Conservation (phyloP, 148 eudicot species). For the Cornus kousa region DNA sequence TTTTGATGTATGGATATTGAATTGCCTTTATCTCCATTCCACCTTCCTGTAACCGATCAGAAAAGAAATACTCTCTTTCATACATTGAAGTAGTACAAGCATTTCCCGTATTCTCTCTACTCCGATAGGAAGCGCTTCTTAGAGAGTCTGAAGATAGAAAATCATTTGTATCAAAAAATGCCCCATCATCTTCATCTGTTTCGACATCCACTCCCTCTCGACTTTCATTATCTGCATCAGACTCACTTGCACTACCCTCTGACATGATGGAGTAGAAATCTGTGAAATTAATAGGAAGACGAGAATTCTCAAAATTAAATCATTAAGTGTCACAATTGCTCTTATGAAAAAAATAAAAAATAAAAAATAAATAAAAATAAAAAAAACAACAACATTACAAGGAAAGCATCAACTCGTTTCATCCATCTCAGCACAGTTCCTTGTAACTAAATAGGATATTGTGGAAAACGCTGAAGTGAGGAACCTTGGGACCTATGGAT, state of each 20-base stretch:
- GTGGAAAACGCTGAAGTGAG: neutral
- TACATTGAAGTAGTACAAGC: conserved; percentile 51
- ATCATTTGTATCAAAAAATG: conserved; percentile 83
- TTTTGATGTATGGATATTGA: conserved; percentile 65
- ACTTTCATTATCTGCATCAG: conserved; percentile 86
- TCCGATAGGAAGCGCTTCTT: conserved; percentile 84
- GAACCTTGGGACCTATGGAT: conserved; percentile 1
- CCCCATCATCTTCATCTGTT: conserved; percentile 81
- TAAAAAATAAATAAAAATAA: no score
- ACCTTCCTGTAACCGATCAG: conserved; percentile 48
- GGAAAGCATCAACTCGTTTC: neutral
- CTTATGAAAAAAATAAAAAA: neutral
- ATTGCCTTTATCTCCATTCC: conserved; percentile 54
- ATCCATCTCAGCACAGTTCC: neutral
- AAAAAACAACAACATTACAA: neutral
- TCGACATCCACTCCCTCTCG: conserved; percentile 72
- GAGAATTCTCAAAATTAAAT: neutral
- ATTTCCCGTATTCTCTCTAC: conserved; percentile 63
- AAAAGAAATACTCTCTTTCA: conserved; percentile 40
- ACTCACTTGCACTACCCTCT: conserved; percentile 87
- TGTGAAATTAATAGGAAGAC: conserved; percentile 24
- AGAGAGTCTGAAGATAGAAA: conserved; percentile 71
- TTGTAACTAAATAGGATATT: conserved; percentile 2
- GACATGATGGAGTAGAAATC: conserved; percentile 96
- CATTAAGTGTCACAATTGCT: neutral